A percentile compares a stretch with the other conserved stretches of the same genome.
Evolutionary conservation across 2,329 filamentous ascomycete genomes (phyloP).

Genomic region (Exophiala dermatitidis): DNA sequence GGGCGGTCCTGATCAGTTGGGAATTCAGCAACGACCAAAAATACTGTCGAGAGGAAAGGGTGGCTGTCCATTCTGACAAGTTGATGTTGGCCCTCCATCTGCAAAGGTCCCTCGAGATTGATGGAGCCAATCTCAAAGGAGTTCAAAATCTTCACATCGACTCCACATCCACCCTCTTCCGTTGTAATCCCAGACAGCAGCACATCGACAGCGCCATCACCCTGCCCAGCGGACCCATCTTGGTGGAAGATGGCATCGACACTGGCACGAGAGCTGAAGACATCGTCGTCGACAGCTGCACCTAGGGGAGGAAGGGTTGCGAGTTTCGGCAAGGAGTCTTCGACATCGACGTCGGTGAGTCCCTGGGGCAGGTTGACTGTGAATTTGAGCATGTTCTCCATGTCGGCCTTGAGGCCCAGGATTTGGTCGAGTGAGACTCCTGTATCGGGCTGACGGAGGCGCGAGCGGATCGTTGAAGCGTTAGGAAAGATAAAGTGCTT

Average conservation of each 20-base stretch:
- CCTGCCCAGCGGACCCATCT: background rate
- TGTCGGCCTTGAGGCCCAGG: constrained; percentile 34
- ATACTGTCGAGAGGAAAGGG: constrained; percentile 66
- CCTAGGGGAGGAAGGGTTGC: constrained; percentile 60
- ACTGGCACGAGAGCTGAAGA: constrained; percentile 63
- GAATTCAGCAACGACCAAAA: constrained; percentile 49
- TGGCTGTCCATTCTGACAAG: constrained; percentile 62
- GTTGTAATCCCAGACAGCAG: constrained; percentile 69
- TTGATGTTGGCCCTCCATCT: constrained; percentile 35
- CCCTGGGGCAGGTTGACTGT: constrained; percentile 61
- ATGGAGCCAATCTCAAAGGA: constrained; percentile 72
- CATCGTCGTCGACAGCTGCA: constrained; percentile 46
- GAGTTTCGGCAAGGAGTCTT: constrained; percentile 67
- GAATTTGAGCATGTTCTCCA: constrained; percentile 31
- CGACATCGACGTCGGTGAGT: constrained; percentile 62
- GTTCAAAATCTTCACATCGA: constrained; percentile 78
- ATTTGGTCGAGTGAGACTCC: constrained; percentile 39
- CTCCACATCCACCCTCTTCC: constrained; percentile 22
- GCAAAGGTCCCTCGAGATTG: constrained; percentile 40
- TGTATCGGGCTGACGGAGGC: constrained; percentile 33
- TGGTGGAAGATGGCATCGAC: constrained; percentile 64
- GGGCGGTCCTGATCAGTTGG: background rate
- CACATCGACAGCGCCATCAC: constrained; percentile 44
- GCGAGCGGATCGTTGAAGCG: constrained; percentile 33
- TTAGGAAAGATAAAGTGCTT: constrained; percentile 49